Evolutionary conservation across 2,329 filamentous ascomycete genomes (phyloP).

Genomic region (Parafenestella ontariensis): DNA sequence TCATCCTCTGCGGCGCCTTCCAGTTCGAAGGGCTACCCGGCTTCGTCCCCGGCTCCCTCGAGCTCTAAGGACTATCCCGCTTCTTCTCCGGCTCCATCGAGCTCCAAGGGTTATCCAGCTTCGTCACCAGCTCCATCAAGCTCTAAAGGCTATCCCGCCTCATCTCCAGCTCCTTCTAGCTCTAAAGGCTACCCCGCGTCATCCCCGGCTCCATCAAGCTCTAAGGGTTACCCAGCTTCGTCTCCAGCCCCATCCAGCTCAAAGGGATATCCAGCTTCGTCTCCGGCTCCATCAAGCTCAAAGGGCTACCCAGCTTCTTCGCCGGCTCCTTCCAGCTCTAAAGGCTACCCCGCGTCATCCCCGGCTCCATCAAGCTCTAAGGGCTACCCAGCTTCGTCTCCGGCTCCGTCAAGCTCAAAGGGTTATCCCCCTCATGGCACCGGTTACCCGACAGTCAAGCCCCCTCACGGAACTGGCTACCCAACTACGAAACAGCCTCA

Average conservation of each 20-base stretch:
- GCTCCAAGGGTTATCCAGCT: neutral
- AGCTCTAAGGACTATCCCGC: conserved; percentile 5
- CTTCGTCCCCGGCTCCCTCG: neutral
- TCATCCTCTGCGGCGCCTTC: too few species aligned
- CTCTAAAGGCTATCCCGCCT: too few species aligned
- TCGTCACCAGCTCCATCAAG: neutral
- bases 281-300: neutral
- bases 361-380: conserved; percentile 1
- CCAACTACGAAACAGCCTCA: conserved; percentile 14
- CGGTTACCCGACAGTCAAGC: neutral
- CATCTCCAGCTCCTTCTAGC: too few species aligned
- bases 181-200: conserved; percentile 4
- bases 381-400: conserved; percentile 1
- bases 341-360: neutral
- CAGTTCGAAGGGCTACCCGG: conserved; percentile 3
- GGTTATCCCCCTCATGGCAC: too few species aligned
- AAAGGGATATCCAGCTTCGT: neutral
- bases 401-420: neutral
- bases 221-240: conserved; percentile 5
- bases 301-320: neutral
- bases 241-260: conserved; percentile 1
- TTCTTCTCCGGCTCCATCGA: neutral
- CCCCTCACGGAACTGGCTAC: conserved; percentile 12
- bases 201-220: conserved; percentile 1
- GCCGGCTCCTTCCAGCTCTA: neutral